Percentiles rank a stretch among this genome's conserved stretches.
phyloP scores from a whole-genome alignment of 2,329 filamentous ascomycete species.

The Aureobasidium sp. region DNA sequence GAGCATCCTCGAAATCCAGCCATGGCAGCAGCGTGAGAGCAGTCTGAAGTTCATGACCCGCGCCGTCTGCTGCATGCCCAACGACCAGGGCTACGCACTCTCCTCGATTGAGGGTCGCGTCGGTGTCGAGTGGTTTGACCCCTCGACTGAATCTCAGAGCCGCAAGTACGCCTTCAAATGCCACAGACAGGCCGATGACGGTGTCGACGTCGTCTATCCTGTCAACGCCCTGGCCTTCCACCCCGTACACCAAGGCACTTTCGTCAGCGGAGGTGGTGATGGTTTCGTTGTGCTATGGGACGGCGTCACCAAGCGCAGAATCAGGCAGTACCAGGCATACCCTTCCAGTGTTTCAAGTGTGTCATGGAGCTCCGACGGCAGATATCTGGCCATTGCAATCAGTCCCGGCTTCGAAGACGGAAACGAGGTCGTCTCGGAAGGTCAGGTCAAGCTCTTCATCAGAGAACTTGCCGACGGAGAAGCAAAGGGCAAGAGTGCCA shows the following conservation, averaged over 20 bases:
- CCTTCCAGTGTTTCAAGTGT: conserved; percentile 70
- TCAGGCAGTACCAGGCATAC: conserved; percentile 83
- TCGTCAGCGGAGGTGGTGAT: conserved; percentile 84
- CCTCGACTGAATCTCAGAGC: conserved; percentile 75
- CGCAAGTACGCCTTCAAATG: conserved; percentile 99
- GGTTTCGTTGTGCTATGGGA: conserved; percentile 93
- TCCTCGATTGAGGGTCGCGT: conserved; percentile 91
- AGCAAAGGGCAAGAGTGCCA: conserved; percentile 75
- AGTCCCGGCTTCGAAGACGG: conserved; percentile 87
- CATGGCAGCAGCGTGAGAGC: conserved; percentile 90
- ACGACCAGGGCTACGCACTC: conserved; percentile 87
- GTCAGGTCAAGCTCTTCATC: conserved; percentile 66
- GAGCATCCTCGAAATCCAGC: conserved; percentile 43
- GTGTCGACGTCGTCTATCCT: conserved; percentile 78
- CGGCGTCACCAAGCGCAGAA: conserved; percentile 78
- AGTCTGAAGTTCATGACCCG: conserved; percentile 94
- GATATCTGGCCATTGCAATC: conserved; percentile 68
- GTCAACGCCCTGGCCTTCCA: conserved; percentile 89
- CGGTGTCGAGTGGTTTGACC: conserved; percentile 96
- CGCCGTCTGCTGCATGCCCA: conserved; percentile 91
- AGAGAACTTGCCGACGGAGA: conserved; percentile 81
- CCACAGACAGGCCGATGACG: conserved; percentile 64
- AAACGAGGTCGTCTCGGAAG: conserved; percentile 69
- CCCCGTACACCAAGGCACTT: conserved; percentile 65
- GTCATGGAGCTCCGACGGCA: conserved; percentile 70